A percentile compares a stretch with the other conserved stretches of the same genome.
phyloP scores from a whole-genome alignment of 106 monocot species.

The Dendrobium chrysotoxum region DNA sequence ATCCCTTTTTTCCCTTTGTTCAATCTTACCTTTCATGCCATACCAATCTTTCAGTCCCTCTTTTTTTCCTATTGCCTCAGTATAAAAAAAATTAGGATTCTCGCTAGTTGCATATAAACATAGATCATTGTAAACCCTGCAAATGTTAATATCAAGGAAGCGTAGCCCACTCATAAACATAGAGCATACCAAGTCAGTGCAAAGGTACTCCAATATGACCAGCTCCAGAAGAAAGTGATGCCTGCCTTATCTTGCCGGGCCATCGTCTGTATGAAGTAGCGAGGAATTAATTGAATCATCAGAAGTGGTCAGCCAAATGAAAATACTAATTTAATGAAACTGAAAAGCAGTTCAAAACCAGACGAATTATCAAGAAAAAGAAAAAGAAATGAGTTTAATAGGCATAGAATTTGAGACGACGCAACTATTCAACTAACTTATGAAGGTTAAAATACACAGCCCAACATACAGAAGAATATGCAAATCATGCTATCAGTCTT shows the following conservation, averaged over 20 bases:
- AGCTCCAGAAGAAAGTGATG: conserved; percentile 96
- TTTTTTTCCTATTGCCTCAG: not conserved
- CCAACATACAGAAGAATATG: not conserved
- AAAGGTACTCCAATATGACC: conserved; percentile 99
- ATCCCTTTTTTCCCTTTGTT: not conserved
- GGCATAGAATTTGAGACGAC: not conserved
- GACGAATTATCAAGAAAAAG: not conserved
- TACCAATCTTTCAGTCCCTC: not conserved
- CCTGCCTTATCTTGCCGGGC: conserved; percentile 63
- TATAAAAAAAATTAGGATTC: not conserved
- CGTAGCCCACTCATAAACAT: not conserved
- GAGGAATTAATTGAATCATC: not conserved
- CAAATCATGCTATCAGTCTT: not conserved
- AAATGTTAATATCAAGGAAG: not conserved
- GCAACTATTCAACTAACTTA: not conserved
- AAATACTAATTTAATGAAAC: not conserved
- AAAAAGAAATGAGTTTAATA: not conserved
- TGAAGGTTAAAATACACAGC: not conserved
- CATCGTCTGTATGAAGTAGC: conserved; percentile 38
- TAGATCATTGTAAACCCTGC: not conserved
- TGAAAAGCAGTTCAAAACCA: not conserved
- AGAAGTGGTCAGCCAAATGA: not conserved
- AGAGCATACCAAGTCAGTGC: conserved; percentile 74
- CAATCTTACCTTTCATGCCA: not conserved
- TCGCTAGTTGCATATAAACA: not conserved